A percentile compares a stretch with the other conserved stretches of the same genome.
Conservation (phyloP, 2,329 filamentous ascomycete genomes). For the Mariannaea elegans region DNA sequence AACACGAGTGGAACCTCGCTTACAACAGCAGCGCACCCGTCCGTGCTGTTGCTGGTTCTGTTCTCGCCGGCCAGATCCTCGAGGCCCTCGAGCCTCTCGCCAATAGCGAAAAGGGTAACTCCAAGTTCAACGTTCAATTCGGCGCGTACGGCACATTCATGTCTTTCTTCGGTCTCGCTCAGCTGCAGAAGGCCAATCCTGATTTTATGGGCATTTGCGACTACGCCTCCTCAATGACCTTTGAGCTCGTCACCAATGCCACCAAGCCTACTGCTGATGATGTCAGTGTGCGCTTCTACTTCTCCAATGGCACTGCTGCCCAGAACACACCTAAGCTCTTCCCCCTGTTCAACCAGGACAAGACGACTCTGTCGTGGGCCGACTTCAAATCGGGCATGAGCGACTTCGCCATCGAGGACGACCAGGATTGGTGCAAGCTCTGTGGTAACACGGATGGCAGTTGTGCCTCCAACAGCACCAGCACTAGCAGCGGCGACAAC, state of each 20-base stretch:
- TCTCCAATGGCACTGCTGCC: slow-evolving; percentile 66
- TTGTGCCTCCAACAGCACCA: slow-evolving; percentile 59
- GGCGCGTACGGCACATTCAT: slow-evolving; percentile 70
- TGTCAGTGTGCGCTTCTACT: slow-evolving; percentile 68
- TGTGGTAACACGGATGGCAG: slow-evolving; percentile 78
- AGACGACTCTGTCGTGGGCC: slow-evolving; percentile 69
- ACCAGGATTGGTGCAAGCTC: slow-evolving; percentile 74
- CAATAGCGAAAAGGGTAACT: slow-evolving; percentile 46
- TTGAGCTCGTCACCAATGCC: slow-evolving; percentile 73
- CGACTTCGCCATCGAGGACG: slow-evolving; percentile 72
- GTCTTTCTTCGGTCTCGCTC: slow-evolving; percentile 69
- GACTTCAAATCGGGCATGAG: slow-evolving; percentile 72
- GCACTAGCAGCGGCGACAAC: slow-evolving; percentile 33
- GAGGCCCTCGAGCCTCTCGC: slow-evolving; percentile 62
- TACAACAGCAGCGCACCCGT: slow-evolving; percentile 79
- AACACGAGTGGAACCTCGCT: slow-evolving; percentile 83
- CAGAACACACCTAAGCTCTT: slow-evolving; percentile 60
- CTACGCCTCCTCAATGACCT: slow-evolving; percentile 83
- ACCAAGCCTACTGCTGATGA: slow-evolving; percentile 55
- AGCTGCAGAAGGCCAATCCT: slow-evolving; percentile 58
- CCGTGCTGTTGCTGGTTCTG: slow-evolving; percentile 66
- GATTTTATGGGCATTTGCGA: slow-evolving; percentile 83
- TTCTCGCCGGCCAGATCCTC: slow-evolving; percentile 65
- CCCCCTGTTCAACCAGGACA: slow-evolving; percentile 67
- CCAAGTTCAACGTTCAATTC: slow-evolving; percentile 63